phyloP scores from a whole-genome alignment of 495 filamentous ascomycete species.

The Aspergillus affinis region DNA sequence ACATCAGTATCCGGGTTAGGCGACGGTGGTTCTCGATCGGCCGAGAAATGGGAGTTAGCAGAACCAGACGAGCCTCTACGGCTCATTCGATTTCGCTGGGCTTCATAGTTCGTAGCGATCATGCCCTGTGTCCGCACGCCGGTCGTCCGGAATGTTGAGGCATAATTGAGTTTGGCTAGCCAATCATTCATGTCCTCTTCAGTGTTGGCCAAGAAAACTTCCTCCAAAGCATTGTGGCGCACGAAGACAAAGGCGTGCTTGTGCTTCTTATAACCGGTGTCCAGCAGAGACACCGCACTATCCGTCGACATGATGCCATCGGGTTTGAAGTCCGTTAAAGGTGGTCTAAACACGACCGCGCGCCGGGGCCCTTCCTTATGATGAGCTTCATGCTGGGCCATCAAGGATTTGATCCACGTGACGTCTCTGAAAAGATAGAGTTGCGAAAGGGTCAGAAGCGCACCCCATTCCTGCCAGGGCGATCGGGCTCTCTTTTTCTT shows the following conservation, averaged over 20 bases:
- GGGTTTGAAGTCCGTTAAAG: slow-evolving; percentile 86
- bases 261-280: slow-evolving; percentile 88
- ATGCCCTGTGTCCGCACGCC: slow-evolving; percentile 90
- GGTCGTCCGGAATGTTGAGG: slow-evolving; percentile 86
- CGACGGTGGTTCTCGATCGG: slow-evolving; percentile 40
- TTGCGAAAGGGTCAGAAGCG: slow-evolving; percentile 89
- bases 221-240: slow-evolving; percentile 83
- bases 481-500: slow-evolving; percentile 94
- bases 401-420: slow-evolving; percentile 84
- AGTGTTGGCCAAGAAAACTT: slow-evolving; percentile 84
- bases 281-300: slow-evolving; percentile 83
- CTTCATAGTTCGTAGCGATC: slow-evolving; percentile 81
- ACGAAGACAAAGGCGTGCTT: slow-evolving; percentile 94
- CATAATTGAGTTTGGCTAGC: slow-evolving; percentile 95
- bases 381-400: slow-evolving; percentile 81
- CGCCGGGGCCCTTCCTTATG: slow-evolving; percentile 52
- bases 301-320: slow-evolving; percentile 90
- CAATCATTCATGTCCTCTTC: slow-evolving; percentile 96
- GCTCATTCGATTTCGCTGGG: slow-evolving; percentile 71
- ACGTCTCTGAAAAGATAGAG: slow-evolving; percentile 96
- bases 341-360: slow-evolving; percentile 84
- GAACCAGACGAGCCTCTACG: slow-evolving; percentile 60
- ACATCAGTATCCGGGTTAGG: slow-evolving; percentile 74
- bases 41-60: slow-evolving; percentile 25
- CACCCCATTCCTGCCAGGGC: slow-evolving; percentile 99